These are phyloP conservation scores for Globisporangium middletonii DNA, from an alignment of 352 stramenopile species.

Conservation along the genomic window DNA sequence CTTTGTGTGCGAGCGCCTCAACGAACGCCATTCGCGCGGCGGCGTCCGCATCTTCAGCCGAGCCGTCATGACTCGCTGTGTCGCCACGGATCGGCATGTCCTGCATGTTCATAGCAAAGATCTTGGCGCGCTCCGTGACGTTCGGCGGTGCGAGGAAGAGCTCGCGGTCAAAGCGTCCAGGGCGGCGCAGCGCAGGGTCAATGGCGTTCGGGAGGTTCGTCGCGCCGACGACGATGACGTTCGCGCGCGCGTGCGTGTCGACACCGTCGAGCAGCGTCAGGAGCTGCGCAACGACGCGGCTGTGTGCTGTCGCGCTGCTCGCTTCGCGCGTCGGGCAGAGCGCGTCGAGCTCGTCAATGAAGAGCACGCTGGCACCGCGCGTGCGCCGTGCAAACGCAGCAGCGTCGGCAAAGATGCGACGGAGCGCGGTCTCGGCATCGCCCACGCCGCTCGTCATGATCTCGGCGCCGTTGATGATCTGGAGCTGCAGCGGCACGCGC, in stretches of 20 bases:
- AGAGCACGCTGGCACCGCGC: conserved; percentile 69
- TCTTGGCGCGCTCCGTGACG: conserved; percentile 32
- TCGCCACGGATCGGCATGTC: conserved; percentile 29
- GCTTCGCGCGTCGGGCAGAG: conserved; percentile 91
- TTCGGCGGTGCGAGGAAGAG: conserved; percentile 56
- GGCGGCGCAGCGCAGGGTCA: conserved; percentile 62
- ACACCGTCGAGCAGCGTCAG: conserved; percentile 94
- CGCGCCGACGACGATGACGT: conserved; percentile 93
- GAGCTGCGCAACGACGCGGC: conserved; percentile 91
- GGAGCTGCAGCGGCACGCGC: conserved; percentile 40
- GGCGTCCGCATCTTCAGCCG: conserved; percentile 5
- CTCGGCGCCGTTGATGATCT: conserved; percentile 77
- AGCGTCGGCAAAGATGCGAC: conserved; percentile 46
- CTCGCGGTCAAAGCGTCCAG: conserved; percentile 79
- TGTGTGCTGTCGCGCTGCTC: conserved; percentile 40
- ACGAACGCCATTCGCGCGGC: conserved; percentile 18
- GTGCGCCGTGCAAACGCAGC: conserved; percentile 18
- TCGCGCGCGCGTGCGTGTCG: conserved; percentile 53
- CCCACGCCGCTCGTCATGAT: conserved; percentile 70
- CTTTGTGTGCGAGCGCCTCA: conserved; percentile 30
- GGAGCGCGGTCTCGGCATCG: conserved; percentile 61
- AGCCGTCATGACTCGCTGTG: not conserved
- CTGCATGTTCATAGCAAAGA: conserved; percentile 57
- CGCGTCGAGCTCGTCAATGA: conserved; percentile 96
- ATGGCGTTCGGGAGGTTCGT: conserved; percentile 95